phyloP scores from a whole-genome alignment of 2,329 filamentous ascomycete species.

The Fusarium pseudonygamai region DNA sequence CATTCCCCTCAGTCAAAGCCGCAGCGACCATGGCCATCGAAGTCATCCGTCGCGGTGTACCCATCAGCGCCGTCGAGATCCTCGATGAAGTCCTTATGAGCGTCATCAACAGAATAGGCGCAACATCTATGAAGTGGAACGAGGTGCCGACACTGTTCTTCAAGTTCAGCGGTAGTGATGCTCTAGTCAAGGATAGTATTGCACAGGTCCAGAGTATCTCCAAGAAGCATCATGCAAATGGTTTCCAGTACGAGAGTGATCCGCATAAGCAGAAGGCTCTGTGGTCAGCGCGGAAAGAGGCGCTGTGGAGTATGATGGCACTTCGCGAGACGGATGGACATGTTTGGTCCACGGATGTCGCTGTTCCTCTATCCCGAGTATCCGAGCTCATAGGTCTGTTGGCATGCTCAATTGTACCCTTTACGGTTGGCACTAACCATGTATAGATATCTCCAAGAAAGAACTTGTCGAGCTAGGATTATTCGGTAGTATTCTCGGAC shows the following conservation, averaged over 20 bases:
- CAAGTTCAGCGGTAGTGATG: constrained; percentile 83
- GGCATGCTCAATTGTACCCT: rapidly evolving
- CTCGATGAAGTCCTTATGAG: constrained; percentile 91
- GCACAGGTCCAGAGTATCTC: constrained; percentile 60
- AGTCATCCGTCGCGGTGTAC: constrained; percentile 77
- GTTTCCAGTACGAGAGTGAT: constrained; percentile 72
- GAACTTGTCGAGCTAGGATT: constrained; percentile 86
- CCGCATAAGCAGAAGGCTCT: constrained; percentile 76
- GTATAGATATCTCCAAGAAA: constrained; percentile 79
- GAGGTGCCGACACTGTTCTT: constrained; percentile 83
- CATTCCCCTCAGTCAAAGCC: constrained; percentile 79
- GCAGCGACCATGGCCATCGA: constrained; percentile 78
- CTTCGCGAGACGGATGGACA: constrained; percentile 72
- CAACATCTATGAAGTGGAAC: constrained; percentile 74
- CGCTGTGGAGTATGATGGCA: constrained; percentile 79
- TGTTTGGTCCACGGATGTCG: constrained; percentile 80
- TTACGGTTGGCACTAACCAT: rapidly evolving
- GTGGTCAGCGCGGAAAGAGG: constrained; percentile 86
- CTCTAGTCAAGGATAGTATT: constrained; percentile 80
- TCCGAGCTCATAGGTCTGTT: constrained; percentile 67
- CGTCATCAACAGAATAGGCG: constrained; percentile 79
- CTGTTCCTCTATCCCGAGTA: constrained; percentile 79
- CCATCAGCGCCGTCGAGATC: constrained; percentile 81
- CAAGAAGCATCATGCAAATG: background rate
- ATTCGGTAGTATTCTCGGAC: constrained; percentile 87